phyloP scores from a whole-genome alignment of 1,284 basidiomycete species.

The Malassezia psittaci region DNA sequence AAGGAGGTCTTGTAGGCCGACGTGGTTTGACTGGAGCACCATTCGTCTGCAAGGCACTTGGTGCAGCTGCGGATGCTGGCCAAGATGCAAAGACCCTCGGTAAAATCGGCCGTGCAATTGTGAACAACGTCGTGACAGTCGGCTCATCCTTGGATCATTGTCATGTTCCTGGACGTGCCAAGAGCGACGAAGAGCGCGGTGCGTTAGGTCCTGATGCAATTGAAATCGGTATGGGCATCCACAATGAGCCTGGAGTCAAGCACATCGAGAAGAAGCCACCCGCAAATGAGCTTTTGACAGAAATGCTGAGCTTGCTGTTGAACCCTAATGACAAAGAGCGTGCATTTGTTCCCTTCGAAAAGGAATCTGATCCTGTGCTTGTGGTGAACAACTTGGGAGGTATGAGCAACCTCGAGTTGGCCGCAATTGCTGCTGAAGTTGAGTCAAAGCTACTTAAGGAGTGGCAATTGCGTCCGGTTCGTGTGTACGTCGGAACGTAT shows the following conservation, averaged over 20 bases:
- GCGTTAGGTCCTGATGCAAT: slow-evolving; percentile 48
- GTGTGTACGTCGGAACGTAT: slow-evolving; percentile 50
- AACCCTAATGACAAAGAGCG: slow-evolving; percentile 50
- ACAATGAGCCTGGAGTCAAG: slow-evolving; percentile 56
- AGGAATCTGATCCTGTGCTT: slow-evolving; percentile 49
- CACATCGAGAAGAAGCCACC: slow-evolving; percentile 42
- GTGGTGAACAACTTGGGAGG: slow-evolving; percentile 58
- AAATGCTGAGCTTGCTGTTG: slow-evolving; percentile 43
- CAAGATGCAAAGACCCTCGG: slow-evolving; percentile 33
- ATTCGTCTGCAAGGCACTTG: slow-evolving; percentile 45
- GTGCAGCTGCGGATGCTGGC: slow-evolving; percentile 40
- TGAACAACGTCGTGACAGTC: slow-evolving; percentile 52
- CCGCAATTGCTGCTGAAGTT: slow-evolving; percentile 52
- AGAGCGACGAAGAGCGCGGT: slow-evolving; percentile 35
- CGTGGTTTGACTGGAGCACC: slow-evolving; percentile 51
- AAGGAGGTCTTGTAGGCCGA: slow-evolving; percentile 51
- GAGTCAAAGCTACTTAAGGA: slow-evolving; percentile 49
- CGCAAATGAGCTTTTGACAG: slow-evolving; percentile 28
- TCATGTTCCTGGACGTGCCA: slow-evolving; percentile 54
- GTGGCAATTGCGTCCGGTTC: slow-evolving; percentile 47
- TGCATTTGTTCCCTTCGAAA: slow-evolving; percentile 49
- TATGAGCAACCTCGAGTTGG: slow-evolving; percentile 55
- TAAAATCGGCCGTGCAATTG: slow-evolving; percentile 55
- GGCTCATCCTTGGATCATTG: slow-evolving; percentile 56
- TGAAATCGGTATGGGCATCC: slow-evolving; percentile 56